Conservation (phyloP, 148 eudicot genomes). For the Pharnaceum exiguum region DNA sequence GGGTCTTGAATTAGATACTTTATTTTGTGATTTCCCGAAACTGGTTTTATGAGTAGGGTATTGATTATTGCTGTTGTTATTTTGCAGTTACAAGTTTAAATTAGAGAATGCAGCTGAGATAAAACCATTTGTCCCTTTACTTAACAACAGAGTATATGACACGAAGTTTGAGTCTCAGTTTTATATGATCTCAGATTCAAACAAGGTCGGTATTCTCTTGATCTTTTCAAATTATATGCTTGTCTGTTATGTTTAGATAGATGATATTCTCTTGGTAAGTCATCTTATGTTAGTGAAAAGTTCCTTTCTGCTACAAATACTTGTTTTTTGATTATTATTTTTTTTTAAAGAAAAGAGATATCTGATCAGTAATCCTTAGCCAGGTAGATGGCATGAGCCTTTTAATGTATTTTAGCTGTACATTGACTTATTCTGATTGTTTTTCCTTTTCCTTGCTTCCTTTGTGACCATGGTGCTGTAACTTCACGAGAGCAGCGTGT, state of each 20-base stretch:
- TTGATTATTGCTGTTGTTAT: conserved; percentile 7
- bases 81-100: conserved; percentile 90
- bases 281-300: too few relatives aligned
- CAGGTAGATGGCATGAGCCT: too few relatives aligned
- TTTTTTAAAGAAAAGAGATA: too few relatives aligned
- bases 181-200: conserved; percentile 90
- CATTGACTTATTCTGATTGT: background rate
- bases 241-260: background rate
- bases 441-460: background rate
- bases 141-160: conserved; percentile 90
- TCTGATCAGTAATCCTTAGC: too few relatives aligned
- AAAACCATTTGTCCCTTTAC: conserved; percentile 80
- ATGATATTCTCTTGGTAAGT: background rate
- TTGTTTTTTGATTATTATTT: too few relatives aligned
- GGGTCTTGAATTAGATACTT: conserved; percentile 24
- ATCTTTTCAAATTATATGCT: background rate
- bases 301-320: too few relatives aligned
- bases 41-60: background rate
- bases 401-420: background rate
- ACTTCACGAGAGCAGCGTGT: conserved; percentile 59
- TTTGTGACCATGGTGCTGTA: background rate
- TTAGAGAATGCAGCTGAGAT: conserved; percentile 91
- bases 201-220: conserved; percentile 57
- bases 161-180: conserved; percentile 97
- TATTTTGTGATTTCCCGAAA: background rate